These are phyloP conservation scores for Trichoderma asperelloides DNA, from an alignment of 495 filamentous ascomycete species.

Conservation along the genomic window DNA sequence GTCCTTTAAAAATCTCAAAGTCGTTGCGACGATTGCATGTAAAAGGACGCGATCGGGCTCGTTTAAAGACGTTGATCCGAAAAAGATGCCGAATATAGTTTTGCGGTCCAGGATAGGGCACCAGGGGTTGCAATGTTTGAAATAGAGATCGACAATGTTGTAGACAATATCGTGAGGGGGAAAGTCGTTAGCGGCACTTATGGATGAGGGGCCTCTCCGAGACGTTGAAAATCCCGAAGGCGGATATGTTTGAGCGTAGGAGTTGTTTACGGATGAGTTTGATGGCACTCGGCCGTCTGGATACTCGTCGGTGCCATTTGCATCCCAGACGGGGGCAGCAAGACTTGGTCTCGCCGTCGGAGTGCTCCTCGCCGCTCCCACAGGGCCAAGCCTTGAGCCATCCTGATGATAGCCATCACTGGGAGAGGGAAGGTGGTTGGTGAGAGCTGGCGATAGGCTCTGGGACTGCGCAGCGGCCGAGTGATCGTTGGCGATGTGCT, in stretches of 20 bases:
- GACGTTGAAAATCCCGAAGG: neutral
- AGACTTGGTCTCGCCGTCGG: neutral
- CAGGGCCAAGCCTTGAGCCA: conserved; percentile 34
- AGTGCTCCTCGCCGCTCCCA: neutral
- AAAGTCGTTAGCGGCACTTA: conserved; percentile 55
- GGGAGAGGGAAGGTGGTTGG: conserved; percentile 17
- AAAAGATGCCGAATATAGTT: conserved; percentile 68
- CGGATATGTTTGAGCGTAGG: neutral
- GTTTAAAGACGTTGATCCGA: conserved; percentile 62
- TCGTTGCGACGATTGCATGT: conserved; percentile 80
- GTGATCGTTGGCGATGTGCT: conserved; percentile 7
- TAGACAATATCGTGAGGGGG: conserved; percentile 81
- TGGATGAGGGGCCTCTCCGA: conserved; percentile 2
- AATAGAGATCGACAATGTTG: conserved; percentile 75
- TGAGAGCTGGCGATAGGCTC: neutral
- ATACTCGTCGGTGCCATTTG: neutral
- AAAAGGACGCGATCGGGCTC: conserved; percentile 75
- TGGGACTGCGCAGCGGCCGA: neutral
- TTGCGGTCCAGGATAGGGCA: conserved; percentile 84
- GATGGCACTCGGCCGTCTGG: neutral
- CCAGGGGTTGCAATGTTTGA: conserved; percentile 85
- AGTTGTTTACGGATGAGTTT: neutral
- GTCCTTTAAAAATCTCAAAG: conserved; percentile 75
- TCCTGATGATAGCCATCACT: conserved; percentile 33
- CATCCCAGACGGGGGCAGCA: neutral